A percentile compares a stretch with the other conserved stretches of the same genome.
These are phyloP conservation scores for Flaveria brownii DNA, from an alignment of 129 eudicot species.

Conservation along the genomic window DNA sequence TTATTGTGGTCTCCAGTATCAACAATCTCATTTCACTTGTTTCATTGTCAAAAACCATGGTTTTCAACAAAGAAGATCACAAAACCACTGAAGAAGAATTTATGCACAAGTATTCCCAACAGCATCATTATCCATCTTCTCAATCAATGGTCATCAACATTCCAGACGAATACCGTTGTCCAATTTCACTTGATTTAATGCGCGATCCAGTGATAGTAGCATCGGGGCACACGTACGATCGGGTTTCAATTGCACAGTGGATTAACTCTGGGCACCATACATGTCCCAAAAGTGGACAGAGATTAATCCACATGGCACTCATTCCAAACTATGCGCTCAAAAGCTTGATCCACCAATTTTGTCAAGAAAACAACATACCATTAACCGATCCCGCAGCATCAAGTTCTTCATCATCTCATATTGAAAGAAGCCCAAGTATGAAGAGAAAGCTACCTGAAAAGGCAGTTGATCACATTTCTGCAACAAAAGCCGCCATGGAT, in stretches of 20 bases:
- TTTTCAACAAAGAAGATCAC: constrained; percentile 43
- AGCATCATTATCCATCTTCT: constrained; percentile 44
- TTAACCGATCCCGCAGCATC: constrained; percentile 44
- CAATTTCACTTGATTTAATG: constrained; percentile 85
- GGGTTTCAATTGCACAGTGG: constrained; percentile 86
- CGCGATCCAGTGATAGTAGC: constrained; percentile 87
- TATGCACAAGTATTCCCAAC: constrained; percentile 26
- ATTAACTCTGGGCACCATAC: constrained; percentile 81
- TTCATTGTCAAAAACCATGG: constrained; percentile 53
- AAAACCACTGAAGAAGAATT: constrained; percentile 34
- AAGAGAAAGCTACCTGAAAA: constrained; percentile 54
- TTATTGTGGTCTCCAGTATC: constrained; percentile 76
- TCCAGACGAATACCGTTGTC: constrained; percentile 86
- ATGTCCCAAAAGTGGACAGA: constrained; percentile 83
- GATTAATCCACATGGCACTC: constrained; percentile 81
- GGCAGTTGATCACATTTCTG: constrained; percentile 68
- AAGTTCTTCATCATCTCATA: constrained; percentile 44
- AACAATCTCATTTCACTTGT: constrained; percentile 76
- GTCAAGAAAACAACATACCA: constrained; percentile 67
- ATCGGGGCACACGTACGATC: constrained; percentile 87
- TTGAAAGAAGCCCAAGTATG: constrained; percentile 50
- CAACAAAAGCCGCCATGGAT: constrained; percentile 63
- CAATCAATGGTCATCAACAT: constrained; percentile 50
- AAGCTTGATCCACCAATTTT: constrained; percentile 71
- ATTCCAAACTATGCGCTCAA: constrained; percentile 77